Conservation (phyloP, 208 protist genomes). For the Naegleria lovaniensis region DNA sequence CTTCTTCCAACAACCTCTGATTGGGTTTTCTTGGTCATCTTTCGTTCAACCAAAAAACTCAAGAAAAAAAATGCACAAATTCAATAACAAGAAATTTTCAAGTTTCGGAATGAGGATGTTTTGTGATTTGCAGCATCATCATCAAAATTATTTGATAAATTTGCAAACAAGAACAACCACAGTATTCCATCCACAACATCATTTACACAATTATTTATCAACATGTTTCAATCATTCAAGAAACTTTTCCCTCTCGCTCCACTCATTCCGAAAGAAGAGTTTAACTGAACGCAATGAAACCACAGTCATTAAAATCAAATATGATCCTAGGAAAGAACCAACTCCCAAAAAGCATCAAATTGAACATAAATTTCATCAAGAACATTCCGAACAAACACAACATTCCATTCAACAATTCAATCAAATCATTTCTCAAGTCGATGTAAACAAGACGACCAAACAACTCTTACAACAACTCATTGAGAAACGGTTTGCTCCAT, state of each 20-base stretch:
- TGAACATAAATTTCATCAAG: background rate
- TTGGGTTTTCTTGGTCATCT: too few relatives aligned
- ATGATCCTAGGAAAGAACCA: background rate
- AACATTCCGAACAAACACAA: background rate
- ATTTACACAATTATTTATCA: too few relatives aligned
- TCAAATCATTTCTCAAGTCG: background rate
- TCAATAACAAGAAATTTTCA: too few relatives aligned
- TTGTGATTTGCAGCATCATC: too few relatives aligned
- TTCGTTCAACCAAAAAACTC: too few relatives aligned
- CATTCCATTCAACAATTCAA: background rate
- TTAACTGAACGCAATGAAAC: background rate
- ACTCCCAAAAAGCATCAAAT: background rate
- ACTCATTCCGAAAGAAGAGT: background rate
- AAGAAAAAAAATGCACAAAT: too few relatives aligned
- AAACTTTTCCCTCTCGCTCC: background rate
- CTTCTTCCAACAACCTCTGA: too few relatives aligned
- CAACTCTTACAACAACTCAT: background rate
- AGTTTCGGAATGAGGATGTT: too few relatives aligned
- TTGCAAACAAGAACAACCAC: too few relatives aligned
- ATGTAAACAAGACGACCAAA: background rate
- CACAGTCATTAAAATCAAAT: background rate
- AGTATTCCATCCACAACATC: too few relatives aligned
- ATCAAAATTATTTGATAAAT: too few relatives aligned
- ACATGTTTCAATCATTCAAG: too few relatives aligned
- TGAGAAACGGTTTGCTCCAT: background rate